Evolutionary conservation across 73 alveolate genomes (phyloP).

Genomic region (Effrenium voratum): DNA sequence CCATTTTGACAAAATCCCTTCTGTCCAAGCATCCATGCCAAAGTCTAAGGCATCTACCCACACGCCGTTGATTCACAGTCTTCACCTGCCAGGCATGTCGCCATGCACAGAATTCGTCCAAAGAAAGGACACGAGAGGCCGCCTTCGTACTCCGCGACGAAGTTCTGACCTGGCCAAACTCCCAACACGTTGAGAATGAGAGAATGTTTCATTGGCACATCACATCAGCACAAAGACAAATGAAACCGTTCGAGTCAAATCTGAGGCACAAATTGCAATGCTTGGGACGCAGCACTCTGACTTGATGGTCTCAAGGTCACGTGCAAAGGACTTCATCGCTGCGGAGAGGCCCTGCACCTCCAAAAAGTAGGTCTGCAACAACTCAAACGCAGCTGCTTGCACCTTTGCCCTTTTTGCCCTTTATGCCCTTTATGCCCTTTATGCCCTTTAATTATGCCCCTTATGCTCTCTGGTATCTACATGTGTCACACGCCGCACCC

Average conservation of each 20-base stretch:
- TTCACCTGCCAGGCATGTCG: too few species aligned
- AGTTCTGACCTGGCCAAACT: conserved; percentile 24
- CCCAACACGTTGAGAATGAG: neutral
- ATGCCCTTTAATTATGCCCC: too few species aligned
- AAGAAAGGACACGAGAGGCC: too few species aligned
- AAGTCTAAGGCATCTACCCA: too few species aligned
- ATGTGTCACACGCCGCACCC: neutral
- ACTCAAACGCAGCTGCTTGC: neutral
- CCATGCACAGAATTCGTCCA: too few species aligned
- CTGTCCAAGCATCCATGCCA: too few species aligned
- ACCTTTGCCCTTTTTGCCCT: neutral
- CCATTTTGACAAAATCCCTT: too few species aligned
- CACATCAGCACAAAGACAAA: too few species aligned
- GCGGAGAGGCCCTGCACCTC: conserved; percentile 74
- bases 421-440: too few species aligned
- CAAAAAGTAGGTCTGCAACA: neutral
- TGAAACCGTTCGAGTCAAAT: neutral
- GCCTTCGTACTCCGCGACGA: conserved; percentile 51
- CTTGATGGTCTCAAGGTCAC: conserved; percentile 76
- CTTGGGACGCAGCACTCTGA: conserved; percentile 37
- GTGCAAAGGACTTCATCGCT: conserved; percentile 29
- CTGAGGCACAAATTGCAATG: neutral
- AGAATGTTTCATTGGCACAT: neutral
- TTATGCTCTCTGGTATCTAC: too few species aligned
- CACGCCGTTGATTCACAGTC: too few species aligned